These are phyloP conservation scores for Penicillium verrucosum DNA, from an alignment of 2,329 filamentous ascomycete genomes.

Conservation along the genomic window DNA sequence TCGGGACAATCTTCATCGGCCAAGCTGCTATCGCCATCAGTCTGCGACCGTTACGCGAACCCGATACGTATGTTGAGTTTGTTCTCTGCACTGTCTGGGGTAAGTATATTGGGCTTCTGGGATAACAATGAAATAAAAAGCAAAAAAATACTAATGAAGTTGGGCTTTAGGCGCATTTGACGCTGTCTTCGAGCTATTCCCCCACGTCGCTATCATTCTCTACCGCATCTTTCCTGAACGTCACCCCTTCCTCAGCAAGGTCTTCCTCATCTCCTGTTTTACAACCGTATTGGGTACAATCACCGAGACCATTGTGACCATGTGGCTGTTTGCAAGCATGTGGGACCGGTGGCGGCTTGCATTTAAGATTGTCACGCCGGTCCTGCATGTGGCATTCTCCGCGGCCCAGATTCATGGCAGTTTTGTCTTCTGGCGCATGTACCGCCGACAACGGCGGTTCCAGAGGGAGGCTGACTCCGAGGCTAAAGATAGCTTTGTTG, in stretches of 20 bases:
- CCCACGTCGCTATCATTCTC: constrained; percentile 46
- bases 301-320: constrained; percentile 44
- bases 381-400: constrained; percentile 44
- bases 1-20: constrained; percentile 42
- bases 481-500: background rate
- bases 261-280: constrained; percentile 39
- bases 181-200: constrained; percentile 47
- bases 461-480: background rate
- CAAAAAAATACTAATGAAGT: background rate
- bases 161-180: constrained; percentile 44
- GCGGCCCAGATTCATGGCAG: constrained; percentile 45
- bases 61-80: constrained; percentile 38
- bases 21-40: constrained; percentile 44
- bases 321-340: constrained; percentile 44
- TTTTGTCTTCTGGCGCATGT: constrained; percentile 44
- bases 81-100: constrained; percentile 41
- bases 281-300: constrained; percentile 41
- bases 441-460: constrained; percentile 16
- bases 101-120: constrained; percentile 19
- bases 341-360: constrained; percentile 44
- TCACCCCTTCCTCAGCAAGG: constrained; percentile 39
- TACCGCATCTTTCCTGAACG: constrained; percentile 42
- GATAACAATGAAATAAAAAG: background rate
- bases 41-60: constrained; percentile 24
- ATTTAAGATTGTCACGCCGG: constrained; percentile 45